These are phyloP conservation scores for Leishmania martiniquensis DNA, from an alignment of 208 protist genomes.

Conservation along the genomic window DNA sequence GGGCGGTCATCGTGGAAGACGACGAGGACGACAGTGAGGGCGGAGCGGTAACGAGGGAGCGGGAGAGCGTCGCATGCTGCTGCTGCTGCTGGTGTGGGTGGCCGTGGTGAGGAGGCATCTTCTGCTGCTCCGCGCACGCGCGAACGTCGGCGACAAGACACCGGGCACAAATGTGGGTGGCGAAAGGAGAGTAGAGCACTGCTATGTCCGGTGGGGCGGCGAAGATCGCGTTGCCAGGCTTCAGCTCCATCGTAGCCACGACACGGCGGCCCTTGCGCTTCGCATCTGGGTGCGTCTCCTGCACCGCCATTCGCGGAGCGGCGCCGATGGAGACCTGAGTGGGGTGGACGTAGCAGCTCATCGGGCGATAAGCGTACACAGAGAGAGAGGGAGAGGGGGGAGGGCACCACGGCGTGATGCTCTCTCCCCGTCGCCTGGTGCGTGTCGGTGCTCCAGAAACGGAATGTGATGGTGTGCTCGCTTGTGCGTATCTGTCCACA, in stretches of 20 bases:
- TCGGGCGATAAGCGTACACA: neutral
- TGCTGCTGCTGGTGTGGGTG: neutral
- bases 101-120: neutral
- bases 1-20: neutral
- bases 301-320: constrained; percentile 28
- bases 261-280: constrained; percentile 63
- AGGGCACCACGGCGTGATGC: too few relatives aligned
- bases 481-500: neutral
- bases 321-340: constrained; percentile 5
- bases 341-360: constrained; percentile 3
- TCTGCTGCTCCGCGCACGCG: neutral
- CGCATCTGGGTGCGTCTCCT: constrained; percentile 19
- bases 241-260: constrained; percentile 43
- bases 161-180: constrained; percentile 47
- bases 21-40: constrained; percentile 2
- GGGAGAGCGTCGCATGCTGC: neutral
- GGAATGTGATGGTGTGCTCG: neutral
- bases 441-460: neutral
- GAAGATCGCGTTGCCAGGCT: constrained; percentile 41
- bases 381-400: too few relatives aligned
- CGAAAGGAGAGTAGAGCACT: constrained; percentile 75
- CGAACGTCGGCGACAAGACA: constrained; percentile 49
- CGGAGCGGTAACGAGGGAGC: neutral
- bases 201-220: constrained; percentile 57
- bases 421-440: neutral